Conservation (phyloP, 2,329 filamentous ascomycete genomes). For the Decorospora gaudefroyi region DNA sequence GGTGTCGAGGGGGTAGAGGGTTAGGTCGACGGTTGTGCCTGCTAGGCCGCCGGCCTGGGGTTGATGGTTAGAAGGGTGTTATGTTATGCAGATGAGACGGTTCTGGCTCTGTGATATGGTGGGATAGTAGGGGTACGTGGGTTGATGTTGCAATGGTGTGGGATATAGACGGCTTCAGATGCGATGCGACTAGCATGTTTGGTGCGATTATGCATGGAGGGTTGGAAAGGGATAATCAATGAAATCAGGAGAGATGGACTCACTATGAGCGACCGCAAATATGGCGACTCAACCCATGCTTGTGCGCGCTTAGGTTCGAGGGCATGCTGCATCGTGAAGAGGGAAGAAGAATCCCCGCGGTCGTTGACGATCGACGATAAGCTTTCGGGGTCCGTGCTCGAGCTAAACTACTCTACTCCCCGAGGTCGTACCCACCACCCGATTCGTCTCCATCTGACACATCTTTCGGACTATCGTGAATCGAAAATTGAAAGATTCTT, state of each 20-base stretch:
- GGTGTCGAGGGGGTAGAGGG: slow-evolving; percentile 96
- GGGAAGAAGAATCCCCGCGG: slow-evolving; percentile 1
- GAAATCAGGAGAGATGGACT: slow-evolving; percentile 11
- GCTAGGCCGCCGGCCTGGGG: slow-evolving; percentile 80
- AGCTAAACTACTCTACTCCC: slow-evolving; percentile 14
- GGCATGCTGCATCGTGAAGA: slow-evolving; percentile 38
- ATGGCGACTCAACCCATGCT: slow-evolving; percentile 54
- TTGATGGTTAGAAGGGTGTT: neutral
- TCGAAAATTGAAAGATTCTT: no score
- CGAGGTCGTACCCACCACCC: neutral
- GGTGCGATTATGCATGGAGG: neutral
- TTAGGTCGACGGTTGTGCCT: slow-evolving; percentile 94
- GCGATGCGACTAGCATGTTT: neutral
- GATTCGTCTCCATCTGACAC: neutral
- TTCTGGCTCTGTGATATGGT: neutral
- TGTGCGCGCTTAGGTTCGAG: slow-evolving; percentile 31
- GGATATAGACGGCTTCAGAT: no score
- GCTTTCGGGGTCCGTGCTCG: slow-evolving; percentile 31
- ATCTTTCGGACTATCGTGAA: neutral
- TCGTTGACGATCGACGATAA: slow-evolving; percentile 17
- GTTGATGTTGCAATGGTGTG: no score
- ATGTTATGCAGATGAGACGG: neutral
- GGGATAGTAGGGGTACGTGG: neutral
- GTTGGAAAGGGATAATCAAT: neutral
- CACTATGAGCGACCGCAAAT: slow-evolving; percentile 55